Conservation (phyloP, 345 rosid species). For the Salix viminalis region DNA sequence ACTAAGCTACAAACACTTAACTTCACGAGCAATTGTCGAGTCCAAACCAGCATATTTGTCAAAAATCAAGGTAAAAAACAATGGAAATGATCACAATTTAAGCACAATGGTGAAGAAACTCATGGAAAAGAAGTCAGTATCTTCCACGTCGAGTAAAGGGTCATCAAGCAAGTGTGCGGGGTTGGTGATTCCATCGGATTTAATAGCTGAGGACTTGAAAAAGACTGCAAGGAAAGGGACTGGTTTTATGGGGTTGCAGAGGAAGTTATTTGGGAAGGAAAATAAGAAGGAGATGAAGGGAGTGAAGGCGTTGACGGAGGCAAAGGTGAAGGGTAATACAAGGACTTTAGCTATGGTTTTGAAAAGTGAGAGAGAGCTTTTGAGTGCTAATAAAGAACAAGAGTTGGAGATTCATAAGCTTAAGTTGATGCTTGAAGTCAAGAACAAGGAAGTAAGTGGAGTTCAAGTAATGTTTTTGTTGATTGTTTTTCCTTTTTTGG, state of each 20-base stretch:
- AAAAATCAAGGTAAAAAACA: conserved; percentile 16
- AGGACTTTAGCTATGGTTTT: conserved; percentile 88
- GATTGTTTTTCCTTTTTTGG: neutral
- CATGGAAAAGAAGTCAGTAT: conserved; percentile 44
- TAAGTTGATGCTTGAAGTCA: conserved; percentile 49
- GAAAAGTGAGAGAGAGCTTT: conserved; percentile 85
- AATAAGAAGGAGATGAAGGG: conserved; percentile 41
- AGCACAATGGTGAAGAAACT: conserved; percentile 65
- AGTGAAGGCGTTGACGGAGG: conserved; percentile 65
- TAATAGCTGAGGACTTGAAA: conserved; percentile 66
- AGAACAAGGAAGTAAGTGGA: conserved; percentile 59
- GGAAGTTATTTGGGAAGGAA: conserved; percentile 67
- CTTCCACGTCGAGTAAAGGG: conserved; percentile 11
- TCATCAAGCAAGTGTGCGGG: conserved; percentile 33
- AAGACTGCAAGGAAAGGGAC: conserved; percentile 50
- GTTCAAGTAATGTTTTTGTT: neutral
- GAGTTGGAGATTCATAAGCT: conserved; percentile 56
- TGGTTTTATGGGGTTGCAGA: conserved; percentile 51
- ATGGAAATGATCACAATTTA: conserved; percentile 34
- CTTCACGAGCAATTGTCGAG: conserved; percentile 54
- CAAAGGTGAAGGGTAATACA: conserved; percentile 50
- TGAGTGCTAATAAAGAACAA: conserved; percentile 62
- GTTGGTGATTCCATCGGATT: conserved; percentile 52
- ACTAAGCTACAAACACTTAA: conserved; percentile 20
- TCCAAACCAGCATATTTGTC: conserved; percentile 43